Evolutionary conservation across 192 early-diverging fungal genomes (phyloP), one percentile per base, ranked within the genome.

Genomic region (Mortierella claussenii): DNA sequence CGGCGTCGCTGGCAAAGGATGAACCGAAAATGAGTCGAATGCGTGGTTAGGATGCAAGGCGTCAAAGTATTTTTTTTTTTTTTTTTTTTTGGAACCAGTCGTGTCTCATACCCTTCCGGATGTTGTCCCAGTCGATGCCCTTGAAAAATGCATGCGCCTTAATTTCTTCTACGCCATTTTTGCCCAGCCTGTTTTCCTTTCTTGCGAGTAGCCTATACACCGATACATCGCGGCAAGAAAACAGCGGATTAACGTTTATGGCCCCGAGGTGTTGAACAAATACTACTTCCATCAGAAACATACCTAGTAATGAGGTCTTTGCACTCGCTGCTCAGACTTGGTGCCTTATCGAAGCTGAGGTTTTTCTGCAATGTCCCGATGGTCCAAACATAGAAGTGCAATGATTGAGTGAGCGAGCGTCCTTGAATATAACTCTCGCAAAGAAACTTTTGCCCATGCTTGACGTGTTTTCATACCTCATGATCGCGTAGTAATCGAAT

Each of bases 401-500:
- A n/a, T n/a, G n/a, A n/a, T n/a, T n/a, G n/a, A n/a, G n/a, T n/a
- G n/a, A n/a, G n/a, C n/a, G n/a, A n/a, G n/a, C n/a, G n/a, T n/a
- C n/a, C n/a, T n/a, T n/a, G n/a, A n/a, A n/a, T n/a, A n/a, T n/a
- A n/a, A n/a, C n/a, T n/a, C n/a, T n/a, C n/a, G n/a, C n/a, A n/a
- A n/a, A n/a, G n/a, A n/a, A n/a, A 21, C 13, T 55, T n/a, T 21
- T 1, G 18, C 2, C 20, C 31, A 7, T 42, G 6, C 56, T 40
- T 40, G 37, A 7, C 7, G 37, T 13, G 13, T 40, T 10, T 40
- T n/a, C n/a, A n/a, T 40, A 91, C 89, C 85, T 93, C 86, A 64
- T 90, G 89, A 56, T 91, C 83, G 84, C 96, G 92, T 65, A 97
- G 91, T 60, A 92, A 88, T 21, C 87, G 90, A 66, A 96, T 96